A percentile compares a stretch with the other conserved stretches of the same genome.
Conservation (phyloP, 129 eudicot genomes). For the Artemisia argyi region DNA sequence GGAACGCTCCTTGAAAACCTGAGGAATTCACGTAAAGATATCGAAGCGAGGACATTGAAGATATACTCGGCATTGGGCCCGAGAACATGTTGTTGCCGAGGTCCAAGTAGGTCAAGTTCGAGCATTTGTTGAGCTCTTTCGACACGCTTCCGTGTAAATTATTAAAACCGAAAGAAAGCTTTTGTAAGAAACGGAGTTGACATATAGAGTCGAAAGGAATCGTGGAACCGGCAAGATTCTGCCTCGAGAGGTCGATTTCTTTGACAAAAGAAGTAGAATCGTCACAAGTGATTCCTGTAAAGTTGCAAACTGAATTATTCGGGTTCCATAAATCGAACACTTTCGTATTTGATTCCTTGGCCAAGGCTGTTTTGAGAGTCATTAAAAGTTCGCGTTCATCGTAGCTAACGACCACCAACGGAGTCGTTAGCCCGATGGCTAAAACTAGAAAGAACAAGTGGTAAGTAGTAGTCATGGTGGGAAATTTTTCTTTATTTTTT, state of each 20-base stretch:
- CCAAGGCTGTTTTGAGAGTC: conserved; percentile 52
- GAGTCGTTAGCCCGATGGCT: too few relatives aligned
- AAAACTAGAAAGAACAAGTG: neutral
- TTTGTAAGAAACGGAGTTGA: conserved; percentile 46
- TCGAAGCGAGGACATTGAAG: conserved; percentile 40
- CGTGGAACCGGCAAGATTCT: conserved; percentile 44
- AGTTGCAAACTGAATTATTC: conserved; percentile 36
- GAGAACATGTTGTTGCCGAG: conserved; percentile 75
- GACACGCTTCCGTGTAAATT: conserved; percentile 40
- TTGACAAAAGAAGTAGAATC: conserved; percentile 31
- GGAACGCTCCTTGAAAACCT: conserved; percentile 72
- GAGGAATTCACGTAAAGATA: conserved; percentile 54
- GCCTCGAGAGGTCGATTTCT: conserved; percentile 71
- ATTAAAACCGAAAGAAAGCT: conserved; percentile 64
- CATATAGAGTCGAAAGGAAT: conserved; percentile 61
- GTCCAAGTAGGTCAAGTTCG: conserved; percentile 55
- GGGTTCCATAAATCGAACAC: conserved; percentile 61
- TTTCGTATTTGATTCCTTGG: conserved; percentile 38
- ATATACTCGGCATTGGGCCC: conserved; percentile 56
- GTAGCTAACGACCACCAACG: neutral
- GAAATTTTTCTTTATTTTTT: neutral
- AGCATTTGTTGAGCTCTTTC: conserved; percentile 47
- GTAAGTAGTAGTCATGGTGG: neutral
- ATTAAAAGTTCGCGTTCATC: conserved; percentile 43
- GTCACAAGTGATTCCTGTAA: conserved; percentile 64